Conservation (phyloP, 2,329 filamentous ascomycete genomes). For the Pseudogymnoascus sp. region DNA sequence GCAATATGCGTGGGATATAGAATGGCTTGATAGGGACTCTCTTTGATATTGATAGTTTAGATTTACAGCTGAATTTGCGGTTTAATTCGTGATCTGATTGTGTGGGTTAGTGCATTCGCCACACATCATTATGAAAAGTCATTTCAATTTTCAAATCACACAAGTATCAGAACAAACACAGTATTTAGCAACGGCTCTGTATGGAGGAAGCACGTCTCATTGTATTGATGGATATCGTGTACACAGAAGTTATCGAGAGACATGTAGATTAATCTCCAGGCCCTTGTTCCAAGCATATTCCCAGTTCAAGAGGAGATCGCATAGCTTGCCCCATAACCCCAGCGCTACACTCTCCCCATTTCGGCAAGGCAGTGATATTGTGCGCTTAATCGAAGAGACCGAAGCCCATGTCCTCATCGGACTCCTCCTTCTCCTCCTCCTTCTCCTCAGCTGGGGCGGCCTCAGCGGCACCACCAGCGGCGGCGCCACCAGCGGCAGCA, state of each 20-base stretch:
- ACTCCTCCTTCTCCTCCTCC: slow-evolving; percentile 65
- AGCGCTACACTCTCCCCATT: neutral
- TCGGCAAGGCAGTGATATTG: slow-evolving; percentile 17
- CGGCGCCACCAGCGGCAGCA: slow-evolving; percentile 57
- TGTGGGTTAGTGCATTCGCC: neutral
- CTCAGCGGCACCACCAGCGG: slow-evolving; percentile 56
- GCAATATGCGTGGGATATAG: neutral
- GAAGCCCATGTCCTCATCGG: slow-evolving; percentile 70
- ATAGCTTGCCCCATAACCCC: slow-evolving; percentile 21
- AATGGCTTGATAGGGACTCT: neutral
- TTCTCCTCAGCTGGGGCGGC: slow-evolving; percentile 55
- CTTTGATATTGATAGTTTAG: neutral
- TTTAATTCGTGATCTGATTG: neutral
- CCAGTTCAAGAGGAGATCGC: slow-evolving; percentile 20
- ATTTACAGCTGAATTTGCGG: neutral
- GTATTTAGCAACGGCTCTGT: neutral
- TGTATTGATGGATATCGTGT: slow-evolving; percentile 26
- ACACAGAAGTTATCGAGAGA: slow-evolving; percentile 13
- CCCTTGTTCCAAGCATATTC: slow-evolving; percentile 22
- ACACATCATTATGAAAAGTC: neutral
- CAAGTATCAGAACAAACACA: slow-evolving; percentile 11
- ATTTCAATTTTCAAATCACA: slow-evolving; percentile 11
- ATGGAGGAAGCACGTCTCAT: slow-evolving; percentile 27
- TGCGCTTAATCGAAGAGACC: slow-evolving; percentile 64
- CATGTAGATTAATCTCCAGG: slow-evolving; percentile 9